phyloP scores from a whole-genome alignment of 2,329 filamentous ascomycete species.

The Ceratocystis huliohia region DNA sequence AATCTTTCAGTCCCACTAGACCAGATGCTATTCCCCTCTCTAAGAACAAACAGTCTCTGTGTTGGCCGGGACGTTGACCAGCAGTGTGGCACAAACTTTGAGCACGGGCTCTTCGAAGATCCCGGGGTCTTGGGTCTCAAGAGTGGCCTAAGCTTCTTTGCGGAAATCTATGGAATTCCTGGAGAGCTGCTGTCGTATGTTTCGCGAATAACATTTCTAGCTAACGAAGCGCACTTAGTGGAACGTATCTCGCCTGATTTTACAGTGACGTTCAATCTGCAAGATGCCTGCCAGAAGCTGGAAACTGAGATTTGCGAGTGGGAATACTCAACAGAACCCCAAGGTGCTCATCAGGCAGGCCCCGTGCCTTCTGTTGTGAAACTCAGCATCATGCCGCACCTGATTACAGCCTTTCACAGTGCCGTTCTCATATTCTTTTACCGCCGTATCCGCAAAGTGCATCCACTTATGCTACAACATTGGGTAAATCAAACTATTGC shows the following conservation, averaged over 20 bases:
- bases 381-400: conserved; percentile 20
- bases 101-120: conserved; percentile 23
- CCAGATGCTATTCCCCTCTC: conserved; percentile 25
- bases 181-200: conserved; percentile 32
- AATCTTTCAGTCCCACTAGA: conserved; percentile 20
- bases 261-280: conserved; percentile 26
- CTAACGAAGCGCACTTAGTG: conserved; percentile 30
- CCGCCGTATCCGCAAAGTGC: conserved; percentile 27
- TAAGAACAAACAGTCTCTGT: conserved; percentile 27
- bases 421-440: conserved; percentile 36
- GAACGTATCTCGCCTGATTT: conserved; percentile 22
- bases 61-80: conserved; percentile 35
- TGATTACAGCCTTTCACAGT: conserved; percentile 32
- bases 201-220: conserved; percentile 33
- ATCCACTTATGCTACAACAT: conserved; percentile 18
- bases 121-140: neutral
- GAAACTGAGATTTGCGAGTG: conserved; percentile 13
- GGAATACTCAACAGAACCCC: conserved; percentile 20
- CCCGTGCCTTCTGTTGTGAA: neutral
- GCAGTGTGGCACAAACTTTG: conserved; percentile 28
- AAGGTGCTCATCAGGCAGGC: conserved; percentile 7
- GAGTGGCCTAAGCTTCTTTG: conserved; percentile 31
- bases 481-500: conserved; percentile 13
- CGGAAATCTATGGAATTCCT: conserved; percentile 34
- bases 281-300: conserved; percentile 24